These are phyloP conservation scores for Colletotrichum navitas DNA, from an alignment of 2,329 filamentous ascomycete species.

Conservation along the genomic window DNA sequence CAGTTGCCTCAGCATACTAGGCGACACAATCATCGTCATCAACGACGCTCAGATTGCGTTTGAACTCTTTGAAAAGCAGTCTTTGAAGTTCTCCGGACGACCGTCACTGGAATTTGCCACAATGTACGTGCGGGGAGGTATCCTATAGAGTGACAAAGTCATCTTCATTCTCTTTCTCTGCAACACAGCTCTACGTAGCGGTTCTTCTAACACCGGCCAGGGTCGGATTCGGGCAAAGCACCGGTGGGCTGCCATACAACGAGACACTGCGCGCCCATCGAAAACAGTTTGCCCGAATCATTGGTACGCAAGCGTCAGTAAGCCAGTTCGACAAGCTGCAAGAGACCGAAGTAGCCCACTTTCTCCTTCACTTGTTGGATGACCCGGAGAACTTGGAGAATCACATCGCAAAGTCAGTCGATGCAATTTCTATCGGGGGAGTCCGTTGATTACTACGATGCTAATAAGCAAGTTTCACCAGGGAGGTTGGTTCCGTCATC, in stretches of 20 bases:
- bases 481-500: slow-evolving; percentile 18
- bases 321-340: not conserved
- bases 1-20: not conserved
- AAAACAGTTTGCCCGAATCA: not conserved
- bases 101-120: not conserved
- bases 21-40: not conserved
- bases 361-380: not conserved
- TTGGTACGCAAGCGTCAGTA: not conserved
- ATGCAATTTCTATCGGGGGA: too few relatives aligned
- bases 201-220: not conserved
- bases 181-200: too few relatives aligned
- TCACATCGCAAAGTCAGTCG: not conserved
- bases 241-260: not conserved
- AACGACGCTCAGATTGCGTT: not conserved
- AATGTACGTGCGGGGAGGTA: not conserved
- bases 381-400: not conserved
- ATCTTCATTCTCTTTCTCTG: too few relatives aligned
- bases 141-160: not conserved
- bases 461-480: not conserved
- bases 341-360: slow-evolving; percentile 3
- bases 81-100: not conserved
- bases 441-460: too few relatives aligned
- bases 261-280: not conserved
- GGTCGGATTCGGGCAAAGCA: not conserved
- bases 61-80: not conserved